Conservation (phyloP, 805 yeast species). For the Metschnikowia dekortorum region DNA sequence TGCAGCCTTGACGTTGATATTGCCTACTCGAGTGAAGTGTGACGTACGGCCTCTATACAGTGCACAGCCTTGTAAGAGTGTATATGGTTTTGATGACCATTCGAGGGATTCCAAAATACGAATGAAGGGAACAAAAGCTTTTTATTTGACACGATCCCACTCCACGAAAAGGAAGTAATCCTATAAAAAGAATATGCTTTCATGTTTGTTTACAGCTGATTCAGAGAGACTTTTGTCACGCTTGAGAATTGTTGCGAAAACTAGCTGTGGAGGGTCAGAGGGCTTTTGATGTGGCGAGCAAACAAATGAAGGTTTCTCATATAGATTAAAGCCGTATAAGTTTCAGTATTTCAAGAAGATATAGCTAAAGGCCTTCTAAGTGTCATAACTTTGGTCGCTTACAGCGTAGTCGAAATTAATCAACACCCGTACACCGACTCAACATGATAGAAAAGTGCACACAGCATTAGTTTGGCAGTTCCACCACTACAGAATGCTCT, state of each 20-base stretch:
- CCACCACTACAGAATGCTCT: constrained; percentile 11
- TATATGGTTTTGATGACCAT: not conserved
- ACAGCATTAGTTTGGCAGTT: not conserved
- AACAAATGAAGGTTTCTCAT: too few relatives aligned
- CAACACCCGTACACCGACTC: constrained; percentile 10
- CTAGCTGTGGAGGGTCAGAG: too few relatives aligned
- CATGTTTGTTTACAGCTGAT: not conserved
- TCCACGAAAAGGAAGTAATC: too few relatives aligned
- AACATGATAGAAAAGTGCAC: not conserved
- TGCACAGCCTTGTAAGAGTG: not conserved
- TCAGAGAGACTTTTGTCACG: not conserved
- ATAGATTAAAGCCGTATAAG: not conserved
- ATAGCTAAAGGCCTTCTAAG: not conserved
- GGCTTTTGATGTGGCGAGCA: too few relatives aligned
- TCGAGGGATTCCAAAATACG: not conserved
- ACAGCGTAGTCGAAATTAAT: not conserved
- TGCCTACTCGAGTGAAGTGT: not conserved
- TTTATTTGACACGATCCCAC: too few relatives aligned
- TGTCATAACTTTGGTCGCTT: not conserved
- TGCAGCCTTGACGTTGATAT: not conserved
- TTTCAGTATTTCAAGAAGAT: too few relatives aligned
- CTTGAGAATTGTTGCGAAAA: not conserved
- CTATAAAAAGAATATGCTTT: too few relatives aligned
- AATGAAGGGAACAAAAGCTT: not conserved
- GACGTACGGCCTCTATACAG: not conserved